Percentiles rank a stretch among this genome's conserved stretches.
These are phyloP conservation scores for Fragilaria radians DNA, from an alignment of 108 stramenopile genomes.

Conservation along the genomic window DNA sequence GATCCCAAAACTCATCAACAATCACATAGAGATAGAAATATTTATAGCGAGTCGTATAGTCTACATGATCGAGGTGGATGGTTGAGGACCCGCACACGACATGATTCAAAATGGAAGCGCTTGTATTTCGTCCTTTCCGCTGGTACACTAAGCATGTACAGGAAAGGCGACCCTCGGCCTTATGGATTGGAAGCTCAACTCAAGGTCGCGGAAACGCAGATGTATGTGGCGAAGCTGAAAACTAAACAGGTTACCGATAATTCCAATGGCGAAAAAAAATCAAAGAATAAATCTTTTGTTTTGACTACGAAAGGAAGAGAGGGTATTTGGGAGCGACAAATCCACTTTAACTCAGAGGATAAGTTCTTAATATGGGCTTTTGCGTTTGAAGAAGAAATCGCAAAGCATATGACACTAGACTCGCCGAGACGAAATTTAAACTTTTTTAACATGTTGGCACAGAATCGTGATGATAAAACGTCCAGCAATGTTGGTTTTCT, in stretches of 20 bases:
- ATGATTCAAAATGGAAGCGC: conserved; percentile 42
- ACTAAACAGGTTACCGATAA: conserved; percentile 29
- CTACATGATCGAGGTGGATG: conserved; percentile 42
- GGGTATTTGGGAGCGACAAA: conserved; percentile 33
- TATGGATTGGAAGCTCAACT: conserved; percentile 46
- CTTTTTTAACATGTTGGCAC: neutral
- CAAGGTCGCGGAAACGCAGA: neutral
- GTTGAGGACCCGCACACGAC: conserved; percentile 47
- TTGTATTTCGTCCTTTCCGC: conserved; percentile 59
- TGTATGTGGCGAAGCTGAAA: conserved; percentile 37
- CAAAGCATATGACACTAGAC: conserved; percentile 16
- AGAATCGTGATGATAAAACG: conserved; percentile 1
- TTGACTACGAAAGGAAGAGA: conserved; percentile 46
- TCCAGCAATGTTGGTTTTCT: neutral
- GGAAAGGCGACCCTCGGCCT: conserved; percentile 45
- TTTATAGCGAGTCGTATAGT: conserved; percentile 11
- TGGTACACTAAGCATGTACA: conserved; percentile 55
- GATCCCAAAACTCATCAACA: conserved; percentile 19
- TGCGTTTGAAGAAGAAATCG: conserved; percentile 15
- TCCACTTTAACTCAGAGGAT: conserved; percentile 49
- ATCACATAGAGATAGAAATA: too few species aligned
- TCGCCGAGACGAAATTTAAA: conserved; percentile 15
- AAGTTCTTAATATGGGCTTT: conserved; percentile 46
- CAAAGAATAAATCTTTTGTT: conserved; percentile 30
- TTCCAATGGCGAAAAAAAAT: conserved; percentile 1